Evolutionary conservation across 2,329 filamentous ascomycete genomes (phyloP), one percentile per base, ranked within the genome.

Genomic region (Knoxdaviesia capensis): DNA sequence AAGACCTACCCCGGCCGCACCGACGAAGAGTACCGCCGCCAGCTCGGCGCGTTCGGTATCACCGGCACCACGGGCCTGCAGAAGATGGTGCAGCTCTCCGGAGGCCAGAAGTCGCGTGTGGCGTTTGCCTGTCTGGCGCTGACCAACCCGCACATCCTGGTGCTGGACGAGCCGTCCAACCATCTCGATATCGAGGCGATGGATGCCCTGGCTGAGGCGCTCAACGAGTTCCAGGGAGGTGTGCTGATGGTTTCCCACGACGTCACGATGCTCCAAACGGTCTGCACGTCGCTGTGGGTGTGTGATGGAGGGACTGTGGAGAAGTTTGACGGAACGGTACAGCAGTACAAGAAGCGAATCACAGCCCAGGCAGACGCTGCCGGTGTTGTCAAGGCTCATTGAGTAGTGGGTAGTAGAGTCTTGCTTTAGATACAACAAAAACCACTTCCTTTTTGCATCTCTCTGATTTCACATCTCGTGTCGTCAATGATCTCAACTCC

Each of bases 191-290:
- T 98, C 52, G 90, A 98, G 60, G 90, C 90, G 48, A 94, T 98
- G 90, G 90, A 98, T 59, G 88, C 90, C 7, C 67, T 98, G 41
- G 79, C 84, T 5, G 76, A 80, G 31, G 90, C 90, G 10, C 66
- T 98, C 51, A 71, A 76, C 51, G 74, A 78, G 48, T 98, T 96
- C 64, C 73, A 93, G 62, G 90, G 90, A 47, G 90, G 90, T 58
- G 87, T 98, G 43, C 66, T 98, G 53, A 96, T 98, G 86, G 90
- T 98, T 44, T 93, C 83, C 54, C 90, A 98, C 80, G 90, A 98
- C 57, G 90, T 98, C 42, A 96, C 90, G 1, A 94, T 98, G 85
- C 60, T 98, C 59, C 86, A 94, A 66, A 93, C 82, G 42, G 90
- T 98, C 34, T 98, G 90, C 61, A 90, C 69, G 41, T 90, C 79